These are phyloP conservation scores for Penicillium longicatenatum DNA, from an alignment of 495 filamentous ascomycete species.

Conservation along the genomic window DNA sequence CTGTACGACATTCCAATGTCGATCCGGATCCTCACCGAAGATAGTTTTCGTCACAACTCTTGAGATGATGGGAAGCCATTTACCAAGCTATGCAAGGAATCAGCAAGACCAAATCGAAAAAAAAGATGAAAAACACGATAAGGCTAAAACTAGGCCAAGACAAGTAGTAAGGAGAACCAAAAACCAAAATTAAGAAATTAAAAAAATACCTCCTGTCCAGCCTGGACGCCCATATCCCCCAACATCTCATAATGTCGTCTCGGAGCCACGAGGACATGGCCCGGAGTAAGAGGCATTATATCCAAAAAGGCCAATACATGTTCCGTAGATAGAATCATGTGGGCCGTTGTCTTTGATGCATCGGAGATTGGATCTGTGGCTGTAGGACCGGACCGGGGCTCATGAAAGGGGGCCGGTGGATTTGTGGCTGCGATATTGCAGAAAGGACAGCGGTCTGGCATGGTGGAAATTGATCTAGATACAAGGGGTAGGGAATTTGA, in stretches of 20 bases:
- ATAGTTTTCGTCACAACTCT: slow-evolving; percentile 62
- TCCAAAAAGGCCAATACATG: slow-evolving; percentile 83
- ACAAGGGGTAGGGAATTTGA: not conserved
- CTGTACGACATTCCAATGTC: slow-evolving; percentile 82
- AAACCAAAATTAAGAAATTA: too few species aligned
- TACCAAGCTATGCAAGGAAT: slow-evolving; percentile 48
- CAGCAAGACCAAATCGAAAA: not conserved
- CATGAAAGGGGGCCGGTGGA: slow-evolving; percentile 39
- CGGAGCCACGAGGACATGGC: slow-evolving; percentile 77
- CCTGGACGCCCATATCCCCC: slow-evolving; percentile 57
- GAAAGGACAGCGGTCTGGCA: slow-evolving; percentile 35
- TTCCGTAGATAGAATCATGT: slow-evolving; percentile 73
- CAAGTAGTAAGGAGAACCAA: not conserved
- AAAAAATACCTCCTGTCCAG: slow-evolving; percentile 53
- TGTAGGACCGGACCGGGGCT: slow-evolving; percentile 9
- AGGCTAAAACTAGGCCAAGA: not conserved
- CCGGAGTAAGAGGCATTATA: slow-evolving; percentile 78
- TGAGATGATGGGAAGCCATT: slow-evolving; percentile 74
- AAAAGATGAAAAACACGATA: not conserved
- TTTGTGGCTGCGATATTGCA: slow-evolving; percentile 43
- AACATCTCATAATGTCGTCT: slow-evolving; percentile 72
- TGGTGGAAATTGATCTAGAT: slow-evolving; percentile 1
- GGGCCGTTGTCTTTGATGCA: slow-evolving; percentile 44
- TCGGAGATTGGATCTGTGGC: slow-evolving; percentile 16
- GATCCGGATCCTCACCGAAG: slow-evolving; percentile 35